Percentiles rank a stretch among this genome's conserved stretches.
Evolutionary conservation across 2,329 filamentous ascomycete genomes (phyloP).

Genomic region (Chalaropsis thielavioides): DNA sequence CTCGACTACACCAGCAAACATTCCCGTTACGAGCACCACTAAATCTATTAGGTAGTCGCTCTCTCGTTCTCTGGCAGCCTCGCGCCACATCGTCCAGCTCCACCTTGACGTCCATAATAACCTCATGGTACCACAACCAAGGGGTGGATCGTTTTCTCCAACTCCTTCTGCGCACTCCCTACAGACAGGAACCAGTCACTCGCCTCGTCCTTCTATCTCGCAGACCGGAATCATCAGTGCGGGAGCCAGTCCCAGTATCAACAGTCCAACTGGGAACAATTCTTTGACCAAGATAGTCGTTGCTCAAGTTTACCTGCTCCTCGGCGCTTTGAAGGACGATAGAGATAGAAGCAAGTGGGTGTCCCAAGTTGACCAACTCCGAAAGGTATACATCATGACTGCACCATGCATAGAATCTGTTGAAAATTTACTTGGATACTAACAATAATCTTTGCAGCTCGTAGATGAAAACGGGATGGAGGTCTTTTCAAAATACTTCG

Average conservation of each 20-base stretch:
- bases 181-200: constrained; percentile 42
- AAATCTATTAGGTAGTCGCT: not conserved
- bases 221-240: constrained; percentile 43
- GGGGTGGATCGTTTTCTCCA: constrained; percentile 51
- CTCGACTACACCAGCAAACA: not conserved
- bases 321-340: constrained; percentile 91
- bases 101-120: constrained; percentile 25
- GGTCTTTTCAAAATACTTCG: constrained; percentile 91
- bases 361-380: constrained; percentile 76
- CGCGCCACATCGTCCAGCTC: constrained; percentile 21
- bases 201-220: constrained; percentile 36
- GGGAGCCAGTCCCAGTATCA: constrained; percentile 46
- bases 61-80: not conserved
- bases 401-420: not conserved
- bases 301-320: constrained; percentile 84
- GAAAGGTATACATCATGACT: constrained; percentile 49
- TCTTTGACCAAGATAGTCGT: constrained; percentile 85
- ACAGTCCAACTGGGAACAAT: constrained; percentile 46
- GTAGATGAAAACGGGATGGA: constrained; percentile 99
- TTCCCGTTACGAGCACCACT: not conserved
- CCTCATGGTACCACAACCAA: constrained; percentile 45
- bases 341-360: constrained; percentile 86
- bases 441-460: constrained; percentile 40
- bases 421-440: not conserved
- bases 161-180: constrained; percentile 40